Evolutionary conservation across 495 filamentous ascomycete genomes (phyloP), one percentile per base, ranked within the genome.

Genomic region (Filosporella fistucella): DNA sequence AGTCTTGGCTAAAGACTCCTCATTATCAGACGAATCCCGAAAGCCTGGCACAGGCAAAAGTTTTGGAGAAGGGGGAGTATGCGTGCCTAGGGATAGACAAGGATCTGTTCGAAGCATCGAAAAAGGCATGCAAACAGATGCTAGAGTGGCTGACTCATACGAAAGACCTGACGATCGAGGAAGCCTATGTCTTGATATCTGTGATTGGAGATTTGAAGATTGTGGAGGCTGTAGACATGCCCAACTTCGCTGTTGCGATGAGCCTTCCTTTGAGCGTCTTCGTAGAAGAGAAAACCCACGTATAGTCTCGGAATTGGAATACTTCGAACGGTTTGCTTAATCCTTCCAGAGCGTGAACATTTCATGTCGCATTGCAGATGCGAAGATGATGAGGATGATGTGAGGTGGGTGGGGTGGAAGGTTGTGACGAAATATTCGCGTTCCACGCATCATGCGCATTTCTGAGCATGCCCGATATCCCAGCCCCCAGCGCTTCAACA

Each of bases 161-260:
- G 29, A 72, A 68, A 55, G 66, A 67, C 8, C 55, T 76, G 24
- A 63, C 54, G 9, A 63, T 65, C 20, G 62, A 59, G 23, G 72
- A 76, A 43, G 68, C 65, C 2, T 76, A 76, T 57, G 73, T 76
- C 36, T 52, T 76, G 30, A 59, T 63, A 13, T 71, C 66, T 54
- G 68, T 74, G 35, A 68, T 66, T 14, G 68, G 60, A 0, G 66
- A 70, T 48, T 56, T 76, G 21, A 66, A 69, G 45, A 68, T 75
- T 46, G 64, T 58, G 9, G 70, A 76, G 48, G 61, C 66, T 22
- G 71, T 76, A 25, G 71, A 75, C 45, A 68, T 76, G 57, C 73
- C 73, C 16, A 64, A 75, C 39, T 75, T 58, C 49, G 67, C 64
- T 21, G 66, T 74, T 23, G 64, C 70, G 2, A 68, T 68, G 65